phyloP scores from a whole-genome alignment of 148 eudicot species.

The Linanthus parryae region DNA sequence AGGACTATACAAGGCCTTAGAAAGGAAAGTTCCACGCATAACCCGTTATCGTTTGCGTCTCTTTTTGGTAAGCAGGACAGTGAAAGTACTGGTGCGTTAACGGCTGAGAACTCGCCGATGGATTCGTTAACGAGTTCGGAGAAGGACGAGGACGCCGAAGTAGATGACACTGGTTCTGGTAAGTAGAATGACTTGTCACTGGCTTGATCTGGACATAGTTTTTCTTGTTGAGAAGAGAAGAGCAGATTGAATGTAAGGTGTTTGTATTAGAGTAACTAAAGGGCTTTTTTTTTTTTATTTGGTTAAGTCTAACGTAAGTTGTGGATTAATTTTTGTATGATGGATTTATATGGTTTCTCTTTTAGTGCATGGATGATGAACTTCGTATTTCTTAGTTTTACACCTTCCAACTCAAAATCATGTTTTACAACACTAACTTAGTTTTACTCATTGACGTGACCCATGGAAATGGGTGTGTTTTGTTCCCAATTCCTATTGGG shows the following conservation, averaged over 20 bases:
- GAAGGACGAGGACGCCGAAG: slow-evolving; percentile 22
- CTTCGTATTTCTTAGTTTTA: no score
- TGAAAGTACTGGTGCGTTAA: slow-evolving; percentile 67
- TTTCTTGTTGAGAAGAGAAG: neutral
- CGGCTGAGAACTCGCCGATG: slow-evolving; percentile 65
- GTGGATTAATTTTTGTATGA: neutral
- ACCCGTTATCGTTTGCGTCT: slow-evolving; percentile 68
- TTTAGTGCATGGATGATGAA: no score
- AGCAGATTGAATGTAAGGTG: slow-evolving; percentile 1
- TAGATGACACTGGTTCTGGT: slow-evolving; percentile 24
- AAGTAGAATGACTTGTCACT: slow-evolving; percentile 9
- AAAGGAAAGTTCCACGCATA: slow-evolving; percentile 71
- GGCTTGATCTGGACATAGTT: neutral
- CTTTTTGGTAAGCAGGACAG: slow-evolving; percentile 59
- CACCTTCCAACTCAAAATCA: no score
- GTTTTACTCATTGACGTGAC: no score
- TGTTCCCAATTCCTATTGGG: no score
- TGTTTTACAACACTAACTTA: no score
- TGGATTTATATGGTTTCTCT: no score
- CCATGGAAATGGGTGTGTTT: no score
- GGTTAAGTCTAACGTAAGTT: neutral
- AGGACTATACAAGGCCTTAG: slow-evolving; percentile 72
- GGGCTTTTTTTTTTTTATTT: no score
- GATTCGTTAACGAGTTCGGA: slow-evolving; percentile 21
- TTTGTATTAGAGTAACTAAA: slow-evolving; percentile 1